Percentiles rank a stretch among this genome's conserved stretches.
Conservation (phyloP, 2,329 filamentous ascomycete species). For the Lasiodiplodia sp. region DNA sequence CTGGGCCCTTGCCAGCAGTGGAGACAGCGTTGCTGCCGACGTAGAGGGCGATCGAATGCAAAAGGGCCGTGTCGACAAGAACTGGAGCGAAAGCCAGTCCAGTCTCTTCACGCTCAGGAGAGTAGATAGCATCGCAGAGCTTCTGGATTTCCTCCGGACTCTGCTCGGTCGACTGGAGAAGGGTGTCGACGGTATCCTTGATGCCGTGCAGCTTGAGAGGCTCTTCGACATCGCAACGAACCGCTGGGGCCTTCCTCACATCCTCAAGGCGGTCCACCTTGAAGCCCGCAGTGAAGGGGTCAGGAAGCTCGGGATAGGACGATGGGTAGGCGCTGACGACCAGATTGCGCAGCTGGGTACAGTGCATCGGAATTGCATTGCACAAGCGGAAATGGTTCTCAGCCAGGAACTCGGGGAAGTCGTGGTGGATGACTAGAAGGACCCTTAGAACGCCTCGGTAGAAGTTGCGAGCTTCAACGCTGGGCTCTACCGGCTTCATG, state of each 20-base stretch:
- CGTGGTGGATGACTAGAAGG: constrained; percentile 85
- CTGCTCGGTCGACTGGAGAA: constrained; percentile 61
- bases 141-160: constrained; percentile 78
- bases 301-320: constrained; percentile 73
- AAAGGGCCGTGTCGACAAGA: constrained; percentile 71
- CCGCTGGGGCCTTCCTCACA: constrained; percentile 70
- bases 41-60: constrained; percentile 85
- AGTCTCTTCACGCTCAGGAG: constrained; percentile 64
- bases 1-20: constrained; percentile 64
- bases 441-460: constrained; percentile 86
- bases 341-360: constrained; percentile 86
- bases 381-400: constrained; percentile 86
- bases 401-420: constrained; percentile 91
- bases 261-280: constrained; percentile 82
- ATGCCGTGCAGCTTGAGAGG: constrained; percentile 59
- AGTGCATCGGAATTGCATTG: constrained; percentile 81
- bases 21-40: constrained; percentile 76
- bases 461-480: constrained; percentile 77
- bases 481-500: constrained; percentile 74
- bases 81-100: constrained; percentile 72
- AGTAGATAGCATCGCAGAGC: constrained; percentile 75
- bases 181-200: constrained; percentile 60
- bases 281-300: constrained; percentile 74
- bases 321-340: constrained; percentile 82
- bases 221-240: constrained; percentile 68